Evolutionary conservation across 2,329 filamentous ascomycete genomes (phyloP), one percentile per base, ranked within the genome.

Genomic region (Akanthomyces uredinophilus): DNA sequence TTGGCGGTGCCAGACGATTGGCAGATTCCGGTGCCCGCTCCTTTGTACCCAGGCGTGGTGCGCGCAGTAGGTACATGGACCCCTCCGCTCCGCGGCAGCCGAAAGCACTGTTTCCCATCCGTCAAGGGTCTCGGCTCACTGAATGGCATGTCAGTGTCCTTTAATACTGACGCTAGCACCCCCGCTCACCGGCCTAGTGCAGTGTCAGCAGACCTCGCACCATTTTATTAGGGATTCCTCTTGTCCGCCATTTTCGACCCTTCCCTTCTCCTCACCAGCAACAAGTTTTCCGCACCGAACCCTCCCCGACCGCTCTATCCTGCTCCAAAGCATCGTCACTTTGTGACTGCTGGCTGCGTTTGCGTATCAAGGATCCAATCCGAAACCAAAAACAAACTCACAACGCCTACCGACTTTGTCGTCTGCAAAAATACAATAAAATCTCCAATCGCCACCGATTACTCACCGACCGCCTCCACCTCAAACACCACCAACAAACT

Each of bases 1-100:
- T 60, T 63, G 62, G 62, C 62, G 29, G 56, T 39, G 43, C 44
- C 51, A 56, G 41, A 52, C 51, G 20, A 61, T 61, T 63, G 62
- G 62, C 20, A 39, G 53, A 50, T 47, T 35, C 20, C 18, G 24
- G 44, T 43, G 11, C 18, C 22, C 4, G 52, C n/a, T 32, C 16
- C 14, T 49, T 39, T 49, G 55, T 50, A 50, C 29, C 32, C 14
- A 1, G 2, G 44, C 49, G 27, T 29, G 32, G n/a, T n/a, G n/a
- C n/a, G n/a, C n/a, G n/a, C n/a, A n/a, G n/a, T n/a, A n/a, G n/a
- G 35, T 58, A 58, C 43, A 41, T 39, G 35, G n/a, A 5, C 20
- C 13, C 20, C 14, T 27, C n/a, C 22, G 44, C 46, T 59, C 56
- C 56, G 56, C 47, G 56, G 56, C 56, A 43, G 56, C 56, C 56